Conservation (phyloP, 1,284 basidiomycete genomes). For the Ceratobasidium sp. region DNA sequence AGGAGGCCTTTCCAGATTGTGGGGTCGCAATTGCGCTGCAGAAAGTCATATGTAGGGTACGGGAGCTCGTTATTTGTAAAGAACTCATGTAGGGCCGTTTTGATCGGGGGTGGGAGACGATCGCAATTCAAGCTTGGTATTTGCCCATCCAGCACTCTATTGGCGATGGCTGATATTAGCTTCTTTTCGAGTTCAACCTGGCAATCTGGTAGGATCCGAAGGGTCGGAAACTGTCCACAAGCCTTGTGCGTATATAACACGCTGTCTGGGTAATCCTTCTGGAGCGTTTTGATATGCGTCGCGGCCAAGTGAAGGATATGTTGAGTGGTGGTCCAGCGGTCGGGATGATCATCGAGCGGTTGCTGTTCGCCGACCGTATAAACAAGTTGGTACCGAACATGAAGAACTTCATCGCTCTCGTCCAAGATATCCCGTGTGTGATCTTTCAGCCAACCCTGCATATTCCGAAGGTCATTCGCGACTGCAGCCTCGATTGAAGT, state of each 20-base stretch:
- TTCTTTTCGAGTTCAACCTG: slow-evolving; percentile 45
- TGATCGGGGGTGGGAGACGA: slow-evolving; percentile 44
- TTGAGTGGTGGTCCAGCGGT: slow-evolving; percentile 58
- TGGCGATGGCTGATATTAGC: slow-evolving; percentile 46
- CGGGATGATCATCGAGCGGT: slow-evolving; percentile 55
- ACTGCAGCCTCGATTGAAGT: not conserved
- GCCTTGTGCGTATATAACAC: slow-evolving; percentile 42
- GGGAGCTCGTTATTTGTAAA: slow-evolving; percentile 44
- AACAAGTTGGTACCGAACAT: slow-evolving; percentile 58
- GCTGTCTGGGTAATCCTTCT: slow-evolving; percentile 42
- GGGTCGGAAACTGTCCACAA: slow-evolving; percentile 48
- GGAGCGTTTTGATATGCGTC: slow-evolving; percentile 42
- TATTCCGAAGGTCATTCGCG: slow-evolving; percentile 42
- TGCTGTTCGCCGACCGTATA: slow-evolving; percentile 54
- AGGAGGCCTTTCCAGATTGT: slow-evolving; percentile 52
- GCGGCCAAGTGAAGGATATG: slow-evolving; percentile 51
- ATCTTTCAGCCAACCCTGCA: slow-evolving; percentile 52
- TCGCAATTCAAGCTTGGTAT: slow-evolving; percentile 9
- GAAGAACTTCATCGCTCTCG: slow-evolving; percentile 61
- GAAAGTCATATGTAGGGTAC: slow-evolving; percentile 11
- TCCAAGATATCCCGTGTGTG: slow-evolving; percentile 57
- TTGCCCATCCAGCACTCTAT: slow-evolving; percentile 47
- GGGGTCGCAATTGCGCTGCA: not conserved
- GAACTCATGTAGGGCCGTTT: slow-evolving; percentile 46
- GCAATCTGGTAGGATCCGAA: slow-evolving; percentile 50